Conservation (phyloP, 371 early-diverging fungal genomes). For the Apophysomyces elegans region DNA sequence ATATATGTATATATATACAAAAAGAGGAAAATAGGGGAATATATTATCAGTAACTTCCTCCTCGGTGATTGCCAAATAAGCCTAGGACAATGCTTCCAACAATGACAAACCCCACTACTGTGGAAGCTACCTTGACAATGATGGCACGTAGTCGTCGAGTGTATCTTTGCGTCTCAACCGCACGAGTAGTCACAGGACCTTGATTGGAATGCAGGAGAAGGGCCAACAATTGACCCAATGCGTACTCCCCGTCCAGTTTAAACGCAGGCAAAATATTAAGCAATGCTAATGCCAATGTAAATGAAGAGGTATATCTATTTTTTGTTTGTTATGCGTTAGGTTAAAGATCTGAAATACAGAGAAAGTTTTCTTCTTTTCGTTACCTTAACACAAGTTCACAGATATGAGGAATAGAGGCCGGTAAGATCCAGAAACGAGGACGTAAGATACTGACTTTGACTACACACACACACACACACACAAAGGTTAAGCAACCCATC, state of each 20-base stretch:
- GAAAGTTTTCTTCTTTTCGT: not conserved
- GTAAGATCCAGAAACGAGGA: conserved; percentile 62
- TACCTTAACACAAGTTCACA: conserved; percentile 61
- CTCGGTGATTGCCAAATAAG: conserved; percentile 8
- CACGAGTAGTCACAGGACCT: conserved; percentile 27
- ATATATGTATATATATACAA: conserved; percentile 8
- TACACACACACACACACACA: conserved; percentile 15
- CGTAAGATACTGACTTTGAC: conserved; percentile 68
- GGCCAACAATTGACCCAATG: conserved; percentile 50
- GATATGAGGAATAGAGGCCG: conserved; percentile 62
- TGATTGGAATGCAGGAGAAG: conserved; percentile 24
- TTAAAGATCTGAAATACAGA: too few relatives aligned
- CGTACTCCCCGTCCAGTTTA: conserved; percentile 78
- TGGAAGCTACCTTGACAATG: conserved; percentile 35
- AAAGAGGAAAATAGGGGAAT: not conserved
- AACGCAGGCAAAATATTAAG: conserved; percentile 83
- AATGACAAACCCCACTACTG: conserved; percentile 50
- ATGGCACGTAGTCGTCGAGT: conserved; percentile 23
- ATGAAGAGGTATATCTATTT: conserved; percentile 71
- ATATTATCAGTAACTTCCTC: conserved; percentile 3
- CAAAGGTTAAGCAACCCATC: too few relatives aligned
- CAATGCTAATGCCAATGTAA: conserved; percentile 76
- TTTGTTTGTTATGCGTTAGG: not conserved
- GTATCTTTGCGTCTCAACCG: conserved; percentile 21
- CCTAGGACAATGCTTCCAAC: conserved; percentile 49